Percentiles rank a stretch among this genome's conserved stretches.
phyloP scores from a whole-genome alignment of 1,284 basidiomycete species.

The Cutaneotrichosporon curvatum region DNA sequence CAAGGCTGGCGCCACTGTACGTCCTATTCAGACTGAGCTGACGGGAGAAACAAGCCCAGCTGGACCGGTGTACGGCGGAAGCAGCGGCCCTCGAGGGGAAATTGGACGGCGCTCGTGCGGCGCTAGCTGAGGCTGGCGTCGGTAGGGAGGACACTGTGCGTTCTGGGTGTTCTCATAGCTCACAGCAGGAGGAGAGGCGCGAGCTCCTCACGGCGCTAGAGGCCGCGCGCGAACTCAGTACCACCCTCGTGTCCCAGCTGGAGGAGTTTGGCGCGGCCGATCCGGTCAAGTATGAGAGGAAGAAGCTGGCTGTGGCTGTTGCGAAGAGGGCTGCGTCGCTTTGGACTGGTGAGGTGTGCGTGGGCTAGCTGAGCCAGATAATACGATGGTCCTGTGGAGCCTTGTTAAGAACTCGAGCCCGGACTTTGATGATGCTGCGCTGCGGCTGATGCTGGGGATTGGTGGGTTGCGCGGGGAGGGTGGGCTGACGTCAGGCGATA shows the following conservation, averaged over 20 bases:
- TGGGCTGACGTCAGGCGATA: constrained; percentile 13
- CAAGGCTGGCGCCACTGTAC: constrained; percentile 66
- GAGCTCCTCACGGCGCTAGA: constrained; percentile 50
- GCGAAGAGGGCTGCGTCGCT: constrained; percentile 71
- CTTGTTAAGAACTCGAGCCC: constrained; percentile 3
- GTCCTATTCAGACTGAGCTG: constrained; percentile 16
- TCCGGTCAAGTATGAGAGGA: constrained; percentile 68
- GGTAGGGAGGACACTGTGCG: constrained; percentile 61
- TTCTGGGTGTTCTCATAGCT: constrained; percentile 2
- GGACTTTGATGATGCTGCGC: constrained; percentile 14
- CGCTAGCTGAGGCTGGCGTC: constrained; percentile 51
- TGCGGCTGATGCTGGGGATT: constrained; percentile 30
- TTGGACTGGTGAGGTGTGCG: constrained; percentile 62
- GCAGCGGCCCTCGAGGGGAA: constrained; percentile 47
- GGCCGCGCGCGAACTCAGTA: constrained; percentile 8
- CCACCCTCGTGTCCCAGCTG: constrained; percentile 53
- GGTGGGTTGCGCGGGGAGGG: constrained; percentile 16
- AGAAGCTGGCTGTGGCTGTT: constrained; percentile 59
- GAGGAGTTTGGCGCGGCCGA: constrained; percentile 68
- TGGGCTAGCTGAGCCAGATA: constrained; percentile 23
- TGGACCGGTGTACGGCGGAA: constrained; percentile 55
- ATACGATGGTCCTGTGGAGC: constrained; percentile 29
- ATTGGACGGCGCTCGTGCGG: constrained; percentile 33
- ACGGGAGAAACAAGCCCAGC: constrained; percentile 47
- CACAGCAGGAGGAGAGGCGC: constrained; percentile 54